These are phyloP conservation scores for Epichloe brachyelytri DNA, from an alignment of 2,329 filamentous ascomycete species.

Conservation along the genomic window DNA sequence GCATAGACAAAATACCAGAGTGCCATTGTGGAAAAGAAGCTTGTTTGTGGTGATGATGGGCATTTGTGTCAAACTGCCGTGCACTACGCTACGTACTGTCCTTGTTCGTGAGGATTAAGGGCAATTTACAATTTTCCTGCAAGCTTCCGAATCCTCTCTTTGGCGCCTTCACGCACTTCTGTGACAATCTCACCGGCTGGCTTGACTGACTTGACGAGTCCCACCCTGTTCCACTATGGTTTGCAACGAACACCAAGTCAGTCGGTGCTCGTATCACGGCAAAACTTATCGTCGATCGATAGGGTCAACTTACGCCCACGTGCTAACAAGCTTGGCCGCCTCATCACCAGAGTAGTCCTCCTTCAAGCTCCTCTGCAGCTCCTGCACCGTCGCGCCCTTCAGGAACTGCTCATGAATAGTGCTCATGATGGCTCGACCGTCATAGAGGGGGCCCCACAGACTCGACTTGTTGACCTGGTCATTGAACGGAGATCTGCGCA, in stretches of 20 bases:
- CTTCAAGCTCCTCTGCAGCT: slow-evolving; percentile 26
- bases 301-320: slow-evolving; percentile 22
- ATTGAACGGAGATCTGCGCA: slow-evolving; percentile 26
- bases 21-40: neutral
- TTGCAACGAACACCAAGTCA: neutral
- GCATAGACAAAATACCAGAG: slow-evolving; percentile 9
- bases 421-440: slow-evolving; percentile 29
- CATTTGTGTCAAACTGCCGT: too few relatives aligned
- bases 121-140: slow-evolving; percentile 4
- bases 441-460: slow-evolving; percentile 30
- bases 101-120: too few relatives aligned
- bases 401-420: slow-evolving; percentile 27
- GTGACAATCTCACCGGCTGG: slow-evolving; percentile 30
- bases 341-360: slow-evolving; percentile 24
- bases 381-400: slow-evolving; percentile 26
- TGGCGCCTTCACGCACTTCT: slow-evolving; percentile 26
- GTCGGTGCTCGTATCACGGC: neutral
- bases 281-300: neutral
- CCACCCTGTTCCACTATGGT: slow-evolving; percentile 28
- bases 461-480: slow-evolving; percentile 25
- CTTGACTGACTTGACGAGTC: slow-evolving; percentile 27
- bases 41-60: neutral
- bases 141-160: slow-evolving; percentile 19
- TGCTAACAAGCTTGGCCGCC: slow-evolving; percentile 19
- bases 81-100: too few relatives aligned